Evolutionary conservation across 78 protist species (phyloP).

Genomic region (Pigoraptor vietnamica): DNA sequence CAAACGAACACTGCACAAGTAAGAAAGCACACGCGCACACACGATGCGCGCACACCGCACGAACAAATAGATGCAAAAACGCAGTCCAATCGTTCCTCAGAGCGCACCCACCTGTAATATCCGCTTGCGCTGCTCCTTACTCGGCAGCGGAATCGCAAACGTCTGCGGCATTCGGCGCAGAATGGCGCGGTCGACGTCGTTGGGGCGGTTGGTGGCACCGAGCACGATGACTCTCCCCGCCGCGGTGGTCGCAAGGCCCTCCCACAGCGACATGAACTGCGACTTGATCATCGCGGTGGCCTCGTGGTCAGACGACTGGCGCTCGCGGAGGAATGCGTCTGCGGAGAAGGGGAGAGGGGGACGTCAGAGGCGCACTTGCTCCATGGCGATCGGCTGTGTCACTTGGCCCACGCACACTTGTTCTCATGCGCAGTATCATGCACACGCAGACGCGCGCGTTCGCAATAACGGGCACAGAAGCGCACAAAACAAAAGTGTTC

Average conservation of each 20-base stretch:
- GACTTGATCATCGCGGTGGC: conserved; percentile 42
- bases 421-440: not conserved
- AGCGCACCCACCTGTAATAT: conserved; percentile 5
- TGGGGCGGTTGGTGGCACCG: conserved; percentile 57
- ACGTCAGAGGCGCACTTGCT: too few species aligned
- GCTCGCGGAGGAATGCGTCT: conserved; percentile 41
- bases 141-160: conserved; percentile 33
- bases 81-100: not conserved
- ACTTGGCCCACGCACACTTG: too few species aligned
- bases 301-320: conserved; percentile 45
- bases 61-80: not conserved
- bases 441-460: too few species aligned
- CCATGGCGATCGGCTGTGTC: too few species aligned
- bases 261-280: conserved; percentile 55
- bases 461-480: too few species aligned
- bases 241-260: conserved; percentile 16
- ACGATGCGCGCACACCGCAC: too few species aligned
- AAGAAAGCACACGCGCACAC: too few species aligned
- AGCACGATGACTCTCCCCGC: conserved; percentile 31
- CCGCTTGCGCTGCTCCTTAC: not conserved
- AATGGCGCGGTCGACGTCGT: conserved; percentile 47
- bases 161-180: conserved; percentile 42
- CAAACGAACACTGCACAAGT: too few species aligned
- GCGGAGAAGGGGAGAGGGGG: too few species aligned
- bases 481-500: not conserved